Percentiles rank a stretch among this genome's conserved stretches.
phyloP scores from a whole-genome alignment of 108 stramenopile species.

The Mayamaea pseudoterrestris region DNA sequence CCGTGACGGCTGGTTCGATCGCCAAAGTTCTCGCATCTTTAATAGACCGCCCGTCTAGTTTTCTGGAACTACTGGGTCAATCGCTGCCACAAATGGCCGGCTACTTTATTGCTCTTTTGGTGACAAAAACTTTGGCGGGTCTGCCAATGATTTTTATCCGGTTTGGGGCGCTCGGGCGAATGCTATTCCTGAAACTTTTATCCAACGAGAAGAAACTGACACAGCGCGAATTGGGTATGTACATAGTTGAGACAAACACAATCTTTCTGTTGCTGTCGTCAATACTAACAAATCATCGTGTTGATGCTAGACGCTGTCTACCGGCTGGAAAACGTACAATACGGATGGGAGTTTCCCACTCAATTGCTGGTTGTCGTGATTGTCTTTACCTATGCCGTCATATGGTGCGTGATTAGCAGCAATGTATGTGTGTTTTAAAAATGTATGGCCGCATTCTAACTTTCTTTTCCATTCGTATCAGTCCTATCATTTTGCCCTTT shows the following conservation, averaged over 20 bases:
- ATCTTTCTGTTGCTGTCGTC: background rate
- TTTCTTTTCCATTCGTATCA: too few species aligned
- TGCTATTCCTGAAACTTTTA: constrained; percentile 39
- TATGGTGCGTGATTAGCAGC: too few species aligned
- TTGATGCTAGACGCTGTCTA: constrained; percentile 5
- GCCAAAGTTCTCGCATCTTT: constrained; percentile 34
- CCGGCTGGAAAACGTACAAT: constrained; percentile 20
- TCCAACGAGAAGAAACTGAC: constrained; percentile 54
- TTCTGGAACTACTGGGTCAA: constrained; percentile 57
- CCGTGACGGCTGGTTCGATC: constrained; percentile 78
- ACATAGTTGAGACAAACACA: constrained; percentile 1
- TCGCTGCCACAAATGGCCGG: constrained; percentile 73
- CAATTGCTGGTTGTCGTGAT: constrained; percentile 77
- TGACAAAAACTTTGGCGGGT: constrained; percentile 82
- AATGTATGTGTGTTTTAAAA: constrained; percentile 1
- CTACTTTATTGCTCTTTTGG: constrained; percentile 72
- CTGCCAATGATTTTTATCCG: constrained; percentile 69
- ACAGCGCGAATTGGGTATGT: constrained; percentile 55
- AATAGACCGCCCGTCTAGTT: constrained; percentile 50
- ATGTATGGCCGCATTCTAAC: constrained; percentile 55
- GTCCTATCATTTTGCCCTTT: constrained; percentile 73
- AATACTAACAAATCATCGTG: background rate
- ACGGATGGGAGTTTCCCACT: constrained; percentile 81
- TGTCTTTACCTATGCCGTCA: constrained; percentile 51
- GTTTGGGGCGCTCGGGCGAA: constrained; percentile 46